Conservation (phyloP, 169 alveolate species). For the Amoebophrya sp. region DNA sequence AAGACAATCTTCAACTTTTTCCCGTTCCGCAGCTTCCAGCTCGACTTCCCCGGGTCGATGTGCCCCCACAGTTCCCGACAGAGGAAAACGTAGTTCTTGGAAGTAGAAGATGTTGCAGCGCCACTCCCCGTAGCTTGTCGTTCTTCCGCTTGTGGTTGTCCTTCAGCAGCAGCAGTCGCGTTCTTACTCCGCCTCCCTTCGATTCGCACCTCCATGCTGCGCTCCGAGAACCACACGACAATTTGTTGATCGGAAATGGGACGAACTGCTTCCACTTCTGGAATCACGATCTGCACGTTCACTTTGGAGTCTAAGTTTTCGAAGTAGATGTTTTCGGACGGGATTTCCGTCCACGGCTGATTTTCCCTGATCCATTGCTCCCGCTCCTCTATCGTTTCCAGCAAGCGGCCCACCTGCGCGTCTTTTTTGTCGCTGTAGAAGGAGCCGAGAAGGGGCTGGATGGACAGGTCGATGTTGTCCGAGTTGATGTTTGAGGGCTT, state of each 20-base stretch:
- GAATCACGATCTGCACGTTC: neutral
- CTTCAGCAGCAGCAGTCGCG: no score
- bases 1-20: neutral
- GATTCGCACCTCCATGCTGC: neutral
- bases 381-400: neutral
- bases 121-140: no score
- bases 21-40: neutral
- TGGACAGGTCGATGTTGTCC: no score
- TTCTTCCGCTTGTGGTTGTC: no score
- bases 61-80: neutral
- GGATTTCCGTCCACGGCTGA: neutral
- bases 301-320: neutral
- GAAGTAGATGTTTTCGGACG: neutral
- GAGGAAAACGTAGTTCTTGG: neutral
- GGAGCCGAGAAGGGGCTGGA: no score
- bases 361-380: neutral
- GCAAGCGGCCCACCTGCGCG: neutral
- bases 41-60: constrained; percentile 8
- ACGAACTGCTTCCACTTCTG: neutral
- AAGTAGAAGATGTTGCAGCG: no score
- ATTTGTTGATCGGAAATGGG: neutral
- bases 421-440: neutral
- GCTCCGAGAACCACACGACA: neutral
- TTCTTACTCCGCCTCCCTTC: no score
- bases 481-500: no score